Base-by-base conservation (phyloP, 768 basidiomycete species). In the Lactarius quietus region DNA sequence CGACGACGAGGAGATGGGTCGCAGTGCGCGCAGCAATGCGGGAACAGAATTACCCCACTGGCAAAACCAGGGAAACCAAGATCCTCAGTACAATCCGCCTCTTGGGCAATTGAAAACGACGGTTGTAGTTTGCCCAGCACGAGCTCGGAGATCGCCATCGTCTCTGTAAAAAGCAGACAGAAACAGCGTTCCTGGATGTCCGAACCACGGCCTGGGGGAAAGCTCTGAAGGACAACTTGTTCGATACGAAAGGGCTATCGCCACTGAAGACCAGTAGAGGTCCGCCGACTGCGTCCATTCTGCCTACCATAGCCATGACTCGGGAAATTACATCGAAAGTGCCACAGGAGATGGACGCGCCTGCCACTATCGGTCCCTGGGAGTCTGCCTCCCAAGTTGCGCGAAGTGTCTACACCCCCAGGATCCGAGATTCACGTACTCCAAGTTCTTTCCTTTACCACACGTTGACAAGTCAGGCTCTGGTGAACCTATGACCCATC, bases 21-120 rank as follows among this genome's bases (percentile, higher is more conserved):
- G 51, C 28, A 0, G 20, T 48, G 15, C 33, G 31, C 33, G 17
- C 15, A 18, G 38, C 8, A 35, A 38, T 20, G 5, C 20, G 9
- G 20, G 26, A 18, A 28, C 57, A 35, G 43, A 17, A 6, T 8
- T 33, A 36, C 39, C 3, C 14, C 35, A 14, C 39, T 6, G 41
- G 28, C 48, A 12, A 33, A 54, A 38, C 57, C 39, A 20, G 56
- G 14, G 29, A 28, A 45, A 53, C 28, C 33, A 48, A 57, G 48
- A 12, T 62, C 57, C 18, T 56, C 57, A 20, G 56, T 48, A 18
- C 61, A 36, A 61, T 86, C 86, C 12, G 76, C 79, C 23, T 69
- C 82, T 9, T 87, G 86, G 86, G 83, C 82, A 66, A 84, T 87
- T 33, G 86, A 87, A 69, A 55, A 72, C 17, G 77, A 80, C 14